phyloP scores from a whole-genome alignment of 805 yeast genomes.

The Ogataea ramenticola region DNA sequence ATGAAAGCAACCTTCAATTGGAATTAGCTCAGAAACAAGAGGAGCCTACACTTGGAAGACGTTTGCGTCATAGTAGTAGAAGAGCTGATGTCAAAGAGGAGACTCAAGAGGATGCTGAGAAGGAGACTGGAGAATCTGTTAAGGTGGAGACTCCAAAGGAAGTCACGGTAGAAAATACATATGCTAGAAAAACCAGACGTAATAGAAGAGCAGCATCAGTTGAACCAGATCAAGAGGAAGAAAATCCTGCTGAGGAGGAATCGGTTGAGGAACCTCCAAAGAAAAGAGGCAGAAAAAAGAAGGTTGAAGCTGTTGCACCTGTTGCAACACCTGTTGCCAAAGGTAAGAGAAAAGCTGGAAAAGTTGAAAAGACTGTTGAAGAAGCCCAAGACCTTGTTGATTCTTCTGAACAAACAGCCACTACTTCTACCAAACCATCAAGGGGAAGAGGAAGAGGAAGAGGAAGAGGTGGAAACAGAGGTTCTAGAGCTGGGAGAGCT shows the following conservation, averaged over 20 bases:
- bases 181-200: not conserved
- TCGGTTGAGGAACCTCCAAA: too few relatives aligned
- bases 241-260: not conserved
- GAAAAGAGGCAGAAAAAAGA: not conserved
- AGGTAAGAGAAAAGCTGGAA: too few relatives aligned
- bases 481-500: too few relatives aligned
- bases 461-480: not conserved
- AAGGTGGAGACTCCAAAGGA: too few relatives aligned
- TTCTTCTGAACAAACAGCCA: not conserved
- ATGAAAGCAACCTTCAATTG: not conserved
- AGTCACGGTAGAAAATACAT: not conserved
- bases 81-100: too few relatives aligned
- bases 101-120: too few relatives aligned
- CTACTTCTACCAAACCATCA: too few relatives aligned
- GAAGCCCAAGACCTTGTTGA: too few relatives aligned
- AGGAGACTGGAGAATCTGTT: too few relatives aligned
- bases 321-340: too few relatives aligned
- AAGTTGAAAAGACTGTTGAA: too few relatives aligned
- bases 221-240: not conserved
- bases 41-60: not conserved
- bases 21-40: not conserved
- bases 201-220: not conserved
- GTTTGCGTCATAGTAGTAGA: too few relatives aligned
- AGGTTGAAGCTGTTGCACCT: not conserved
- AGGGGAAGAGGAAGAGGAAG: not conserved